Conservation (phyloP, 2,329 filamentous ascomycete genomes). For the Lasiodiplodia citricola region DNA sequence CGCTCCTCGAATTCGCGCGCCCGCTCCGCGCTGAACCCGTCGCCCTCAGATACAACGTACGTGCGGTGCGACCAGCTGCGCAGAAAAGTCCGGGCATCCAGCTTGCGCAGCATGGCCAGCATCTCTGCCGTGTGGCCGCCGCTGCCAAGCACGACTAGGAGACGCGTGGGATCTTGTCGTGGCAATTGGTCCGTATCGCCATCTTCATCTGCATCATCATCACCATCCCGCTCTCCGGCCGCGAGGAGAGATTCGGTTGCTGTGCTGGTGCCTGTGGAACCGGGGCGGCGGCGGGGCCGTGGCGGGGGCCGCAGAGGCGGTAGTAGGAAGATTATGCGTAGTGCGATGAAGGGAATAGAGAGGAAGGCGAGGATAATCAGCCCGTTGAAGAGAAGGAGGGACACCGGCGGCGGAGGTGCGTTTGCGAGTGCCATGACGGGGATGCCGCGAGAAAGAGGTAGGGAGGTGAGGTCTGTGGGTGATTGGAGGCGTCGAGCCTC, state of each 20-base stretch:
- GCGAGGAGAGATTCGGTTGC: conserved; percentile 18
- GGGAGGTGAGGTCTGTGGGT: neutral
- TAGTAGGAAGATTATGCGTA: conserved; percentile 49
- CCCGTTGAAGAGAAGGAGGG: conserved; percentile 20
- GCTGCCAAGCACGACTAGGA: conserved; percentile 85
- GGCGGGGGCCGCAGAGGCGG: conserved; percentile 37
- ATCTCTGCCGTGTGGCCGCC: conserved; percentile 97
- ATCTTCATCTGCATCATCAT: neutral
- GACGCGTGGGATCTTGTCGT: conserved; percentile 55
- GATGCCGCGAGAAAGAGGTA: neutral
- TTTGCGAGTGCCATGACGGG: neutral
- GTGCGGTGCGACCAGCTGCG: conserved; percentile 64
- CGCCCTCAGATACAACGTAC: conserved; percentile 80
- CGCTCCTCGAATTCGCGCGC: conserved; percentile 67
- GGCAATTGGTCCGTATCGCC: neutral
- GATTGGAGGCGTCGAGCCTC: neutral
- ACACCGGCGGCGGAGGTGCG: conserved; percentile 4
- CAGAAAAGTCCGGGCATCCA: conserved; percentile 52
- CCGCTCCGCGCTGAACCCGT: conserved; percentile 70
- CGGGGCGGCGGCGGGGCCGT: conserved; percentile 5
- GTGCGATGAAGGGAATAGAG: conserved; percentile 39
- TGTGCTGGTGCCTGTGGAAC: neutral
- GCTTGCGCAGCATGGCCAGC: conserved; percentile 76
- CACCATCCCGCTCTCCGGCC: conserved; percentile 11
- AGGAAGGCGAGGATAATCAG: conserved; percentile 39